Evolutionary conservation across 2,329 filamentous ascomycete species (phyloP).

Genomic region (Talaromyces verruculosus): DNA sequence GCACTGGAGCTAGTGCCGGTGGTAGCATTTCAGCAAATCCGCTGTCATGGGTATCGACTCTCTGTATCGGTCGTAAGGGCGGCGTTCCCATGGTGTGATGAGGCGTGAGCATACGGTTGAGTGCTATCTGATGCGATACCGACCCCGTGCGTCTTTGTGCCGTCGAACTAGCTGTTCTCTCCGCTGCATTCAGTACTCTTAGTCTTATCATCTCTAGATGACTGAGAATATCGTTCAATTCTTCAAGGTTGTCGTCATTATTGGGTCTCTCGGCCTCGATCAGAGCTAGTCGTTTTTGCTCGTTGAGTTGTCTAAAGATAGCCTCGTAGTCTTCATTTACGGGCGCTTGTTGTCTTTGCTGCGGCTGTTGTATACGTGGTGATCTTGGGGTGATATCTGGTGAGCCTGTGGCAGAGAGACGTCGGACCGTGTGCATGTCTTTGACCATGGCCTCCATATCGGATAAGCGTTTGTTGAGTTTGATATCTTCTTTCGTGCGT

Average conservation of each 20-base stretch:
- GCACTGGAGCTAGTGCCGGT: slow-evolving; percentile 3
- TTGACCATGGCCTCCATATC: slow-evolving; percentile 16
- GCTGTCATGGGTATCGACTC: slow-evolving; percentile 17
- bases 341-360: background rate
- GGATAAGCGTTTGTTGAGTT: slow-evolving; percentile 5
- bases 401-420: background rate
- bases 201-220: slow-evolving; percentile 22
- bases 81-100: slow-evolving; percentile 6
- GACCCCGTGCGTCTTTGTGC: slow-evolving; percentile 20
- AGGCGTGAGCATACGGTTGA: slow-evolving; percentile 17
- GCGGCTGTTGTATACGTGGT: background rate
- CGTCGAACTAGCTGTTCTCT: slow-evolving; percentile 20
- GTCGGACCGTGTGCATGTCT: slow-evolving; percentile 4
- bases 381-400: slow-evolving; percentile 1
- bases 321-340: slow-evolving; percentile 19
- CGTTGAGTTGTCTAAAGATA: slow-evolving; percentile 20
- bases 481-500: slow-evolving; percentile 4
- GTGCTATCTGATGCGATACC: slow-evolving; percentile 7
- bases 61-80: slow-evolving; percentile 5
- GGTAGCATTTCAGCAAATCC: slow-evolving; percentile 15
- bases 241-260: slow-evolving; percentile 20
- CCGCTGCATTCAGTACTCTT: slow-evolving; percentile 21
- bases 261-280: slow-evolving; percentile 18
- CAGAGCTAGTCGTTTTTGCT: slow-evolving; percentile 22
- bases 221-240: slow-evolving; percentile 22